Evolutionary conservation across 345 rosid genomes (phyloP).

Genomic region (Rubroshorea leprosula): DNA sequence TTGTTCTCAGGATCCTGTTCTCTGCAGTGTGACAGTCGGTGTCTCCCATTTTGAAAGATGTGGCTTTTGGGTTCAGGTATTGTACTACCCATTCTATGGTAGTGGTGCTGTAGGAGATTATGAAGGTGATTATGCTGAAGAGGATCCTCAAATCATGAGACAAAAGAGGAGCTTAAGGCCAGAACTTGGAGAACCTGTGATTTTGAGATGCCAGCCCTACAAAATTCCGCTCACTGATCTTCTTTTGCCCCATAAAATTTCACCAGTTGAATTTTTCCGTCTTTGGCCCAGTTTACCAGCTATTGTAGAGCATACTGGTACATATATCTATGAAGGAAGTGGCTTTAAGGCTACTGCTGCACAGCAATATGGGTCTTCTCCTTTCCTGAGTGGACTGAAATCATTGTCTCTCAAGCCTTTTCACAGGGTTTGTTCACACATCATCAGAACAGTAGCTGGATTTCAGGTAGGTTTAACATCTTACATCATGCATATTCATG

Average conservation of each 20-base stretch:
- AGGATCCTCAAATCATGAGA: conserved; percentile 74
- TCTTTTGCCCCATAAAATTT: conserved; percentile 87
- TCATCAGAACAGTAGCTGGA: conserved; percentile 92
- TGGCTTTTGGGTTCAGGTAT: conserved; percentile 93
- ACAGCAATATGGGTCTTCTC: conserved; percentile 93
- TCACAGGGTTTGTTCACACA: conserved; percentile 89
- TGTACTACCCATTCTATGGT: conserved; percentile 93
- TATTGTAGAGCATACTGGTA: conserved; percentile 78
- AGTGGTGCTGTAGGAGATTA: conserved; percentile 73
- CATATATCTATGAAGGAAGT: conserved; percentile 88
- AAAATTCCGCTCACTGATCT: conserved; percentile 94
- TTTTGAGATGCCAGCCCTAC: conserved; percentile 93
- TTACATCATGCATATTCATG: no score
- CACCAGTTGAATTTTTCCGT: conserved; percentile 96
- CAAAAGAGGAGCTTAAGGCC: conserved; percentile 80
- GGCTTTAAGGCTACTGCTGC: conserved; percentile 99
- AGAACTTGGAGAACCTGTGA: conserved; percentile 95
- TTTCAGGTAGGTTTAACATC: conserved; percentile 59
- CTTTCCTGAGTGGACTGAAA: conserved; percentile 85
- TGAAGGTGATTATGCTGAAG: conserved; percentile 84
- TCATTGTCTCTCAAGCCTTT: conserved; percentile 88
- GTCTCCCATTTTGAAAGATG: conserved; percentile 95
- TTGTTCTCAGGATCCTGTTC: conserved; percentile 72
- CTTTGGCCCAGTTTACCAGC: conserved; percentile 99
- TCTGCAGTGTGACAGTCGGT: conserved; percentile 89